Evolutionary conservation across 176 grass and related monocot species (phyloP).

Genomic region (Phyllostachys edulis): DNA sequence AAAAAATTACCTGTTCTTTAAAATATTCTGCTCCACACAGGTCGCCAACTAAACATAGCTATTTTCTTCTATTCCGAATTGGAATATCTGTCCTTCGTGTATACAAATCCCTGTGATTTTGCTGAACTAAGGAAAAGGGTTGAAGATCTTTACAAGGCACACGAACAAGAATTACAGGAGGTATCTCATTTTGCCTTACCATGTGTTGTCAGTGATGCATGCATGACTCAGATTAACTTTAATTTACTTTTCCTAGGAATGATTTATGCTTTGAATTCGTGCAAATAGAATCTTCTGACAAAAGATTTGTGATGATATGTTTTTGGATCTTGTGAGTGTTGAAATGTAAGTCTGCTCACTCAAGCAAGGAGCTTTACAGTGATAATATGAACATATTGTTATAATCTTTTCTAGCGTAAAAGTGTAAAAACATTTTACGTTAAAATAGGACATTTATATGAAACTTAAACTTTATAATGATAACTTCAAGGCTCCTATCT

Average conservation of each 20-base stretch:
- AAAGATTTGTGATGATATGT: slow-evolving; percentile 82
- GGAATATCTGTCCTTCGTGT: slow-evolving; percentile 97
- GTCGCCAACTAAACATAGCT: slow-evolving; percentile 23
- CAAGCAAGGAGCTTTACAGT: slow-evolving; percentile 97
- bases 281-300: slow-evolving; percentile 82
- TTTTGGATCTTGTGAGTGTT: slow-evolving; percentile 80
- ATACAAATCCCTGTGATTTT: slow-evolving; percentile 71
- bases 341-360: slow-evolving; percentile 79
- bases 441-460: slow-evolving; percentile 15
- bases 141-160: slow-evolving; percentile 66
- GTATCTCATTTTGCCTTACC: slow-evolving; percentile 27
- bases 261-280: slow-evolving; percentile 30
- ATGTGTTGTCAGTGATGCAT: no score
- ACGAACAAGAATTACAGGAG: slow-evolving; percentile 93
- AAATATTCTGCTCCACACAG: no score
- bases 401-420: no score
- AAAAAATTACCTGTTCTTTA: background rate
- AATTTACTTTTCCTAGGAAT: slow-evolving; percentile 5
- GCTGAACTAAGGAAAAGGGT: slow-evolving; percentile 82
- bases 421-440: background rate
- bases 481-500: background rate
- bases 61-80: slow-evolving; percentile 73
- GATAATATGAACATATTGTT: no score
- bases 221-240: no score
- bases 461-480: slow-evolving; percentile 13